A percentile compares a stretch with the other conserved stretches of the same genome.
These are phyloP conservation scores for Streptanthus diversifolius DNA, from an alignment of 345 rosid genomes.

Conservation along the genomic window DNA sequence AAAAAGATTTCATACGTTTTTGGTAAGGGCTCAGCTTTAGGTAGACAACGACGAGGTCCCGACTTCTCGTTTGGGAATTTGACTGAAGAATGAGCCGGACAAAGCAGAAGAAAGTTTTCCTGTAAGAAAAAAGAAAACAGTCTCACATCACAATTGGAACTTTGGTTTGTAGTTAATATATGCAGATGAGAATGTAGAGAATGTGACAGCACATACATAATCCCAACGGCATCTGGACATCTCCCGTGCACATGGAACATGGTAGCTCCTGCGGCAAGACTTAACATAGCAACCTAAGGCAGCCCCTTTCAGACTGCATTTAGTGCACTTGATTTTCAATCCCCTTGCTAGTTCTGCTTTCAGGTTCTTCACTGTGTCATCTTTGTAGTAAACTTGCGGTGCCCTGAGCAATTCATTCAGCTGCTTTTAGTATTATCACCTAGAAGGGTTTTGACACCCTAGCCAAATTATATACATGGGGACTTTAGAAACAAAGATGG, in stretches of 20 bases:
- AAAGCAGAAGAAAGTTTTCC: slow-evolving; percentile 67
- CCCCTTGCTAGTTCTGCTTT: slow-evolving; percentile 75
- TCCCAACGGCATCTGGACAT: slow-evolving; percentile 76
- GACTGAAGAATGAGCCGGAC: slow-evolving; percentile 65
- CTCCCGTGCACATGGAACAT: slow-evolving; percentile 68
- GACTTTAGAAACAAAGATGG: slow-evolving; percentile 3
- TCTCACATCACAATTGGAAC: not conserved
- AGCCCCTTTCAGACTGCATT: slow-evolving; percentile 76
- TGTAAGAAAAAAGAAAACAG: slow-evolving; percentile 31
- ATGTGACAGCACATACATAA: slow-evolving; percentile 35
- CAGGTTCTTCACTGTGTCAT: slow-evolving; percentile 59
- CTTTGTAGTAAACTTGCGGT: slow-evolving; percentile 66
- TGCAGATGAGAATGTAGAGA: not conserved
- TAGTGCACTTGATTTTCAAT: slow-evolving; percentile 64
- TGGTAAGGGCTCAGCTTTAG: slow-evolving; percentile 4
- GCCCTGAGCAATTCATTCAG: slow-evolving; percentile 52
- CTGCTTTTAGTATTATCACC: not conserved
- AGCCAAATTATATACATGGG: not conserved
- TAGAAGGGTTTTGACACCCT: not conserved
- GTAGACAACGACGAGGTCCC: not conserved
- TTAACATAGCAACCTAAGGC: slow-evolving; percentile 79
- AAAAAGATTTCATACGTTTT: slow-evolving; percentile 1
- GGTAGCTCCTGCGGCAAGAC: slow-evolving; percentile 75
- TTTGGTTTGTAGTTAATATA: not conserved
- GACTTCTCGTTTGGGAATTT: slow-evolving; percentile 67